Conservation (phyloP, 208 protist species). For the Wallacemonas rigidus region DNA sequence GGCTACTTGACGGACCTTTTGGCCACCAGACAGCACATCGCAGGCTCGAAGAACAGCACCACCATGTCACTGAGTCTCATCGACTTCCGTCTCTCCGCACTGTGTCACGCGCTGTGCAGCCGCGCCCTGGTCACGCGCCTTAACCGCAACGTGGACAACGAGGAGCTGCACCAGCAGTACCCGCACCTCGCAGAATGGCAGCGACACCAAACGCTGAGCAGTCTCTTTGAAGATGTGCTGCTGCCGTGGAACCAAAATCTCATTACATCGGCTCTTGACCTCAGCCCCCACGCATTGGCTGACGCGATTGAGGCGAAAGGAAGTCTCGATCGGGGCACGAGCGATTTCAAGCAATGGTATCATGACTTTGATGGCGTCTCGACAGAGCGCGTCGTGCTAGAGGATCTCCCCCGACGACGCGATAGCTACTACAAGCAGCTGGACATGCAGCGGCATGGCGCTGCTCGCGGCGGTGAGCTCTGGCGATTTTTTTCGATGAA, state of each 20-base stretch:
- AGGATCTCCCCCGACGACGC: slow-evolving; percentile 28
- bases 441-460: slow-evolving; percentile 15
- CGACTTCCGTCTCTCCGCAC: slow-evolving; percentile 30
- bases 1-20: slow-evolving; percentile 30
- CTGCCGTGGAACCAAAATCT: slow-evolving; percentile 41
- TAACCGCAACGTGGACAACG: slow-evolving; percentile 49
- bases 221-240: slow-evolving; percentile 49
- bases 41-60: slow-evolving; percentile 11
- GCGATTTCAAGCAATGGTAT: slow-evolving; percentile 40
- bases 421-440: slow-evolving; percentile 43
- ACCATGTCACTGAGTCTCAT: slow-evolving; percentile 25
- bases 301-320: slow-evolving; percentile 32
- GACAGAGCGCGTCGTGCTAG: slow-evolving; percentile 24
- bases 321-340: slow-evolving; percentile 29
- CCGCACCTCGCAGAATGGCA: slow-evolving; percentile 39
- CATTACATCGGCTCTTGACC: neutral
- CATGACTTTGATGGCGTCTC: slow-evolving; percentile 34
- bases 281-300: slow-evolving; percentile 31
- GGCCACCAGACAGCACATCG: slow-evolving; percentile 21
- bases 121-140: slow-evolving; percentile 34
- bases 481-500: slow-evolving; percentile 20
- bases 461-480: slow-evolving; percentile 6
- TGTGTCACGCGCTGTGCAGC: slow-evolving; percentile 51
- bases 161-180: slow-evolving; percentile 48
- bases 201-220: slow-evolving; percentile 44